Conservation (phyloP, 371 early-diverging fungal species). For the Globomyces sp. region DNA sequence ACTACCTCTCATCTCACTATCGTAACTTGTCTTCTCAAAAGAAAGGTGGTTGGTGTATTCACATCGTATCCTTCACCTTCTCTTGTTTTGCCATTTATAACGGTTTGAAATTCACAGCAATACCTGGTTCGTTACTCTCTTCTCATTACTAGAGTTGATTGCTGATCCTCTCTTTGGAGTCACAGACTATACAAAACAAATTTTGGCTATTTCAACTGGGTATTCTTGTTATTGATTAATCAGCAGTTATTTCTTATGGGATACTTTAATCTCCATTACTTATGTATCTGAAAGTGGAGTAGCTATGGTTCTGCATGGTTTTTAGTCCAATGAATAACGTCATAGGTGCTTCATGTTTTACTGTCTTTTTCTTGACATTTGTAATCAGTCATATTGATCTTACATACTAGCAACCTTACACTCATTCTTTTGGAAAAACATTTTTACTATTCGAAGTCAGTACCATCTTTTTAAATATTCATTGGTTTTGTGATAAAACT, state of each 20-base stretch:
- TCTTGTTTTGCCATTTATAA: conserved; percentile 53
- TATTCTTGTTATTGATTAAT: conserved; percentile 24
- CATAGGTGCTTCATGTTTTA: conserved; percentile 59
- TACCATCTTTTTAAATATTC: conserved; percentile 88
- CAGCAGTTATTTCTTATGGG: conserved; percentile 78
- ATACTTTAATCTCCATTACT: conserved; percentile 68
- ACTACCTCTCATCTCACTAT: conserved; percentile 16
- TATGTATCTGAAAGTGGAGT: conserved; percentile 69
- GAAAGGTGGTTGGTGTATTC: conserved; percentile 71
- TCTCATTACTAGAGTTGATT: conserved; percentile 52
- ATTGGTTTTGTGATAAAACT: conserved; percentile 79
- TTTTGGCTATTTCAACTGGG: conserved; percentile 81
- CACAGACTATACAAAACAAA: conserved; percentile 63
- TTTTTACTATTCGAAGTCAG: conserved; percentile 89
- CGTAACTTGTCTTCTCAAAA: conserved; percentile 25
- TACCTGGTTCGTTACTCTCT: conserved; percentile 63
- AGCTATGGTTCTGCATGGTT: conserved; percentile 82
- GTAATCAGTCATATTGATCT: not conserved
- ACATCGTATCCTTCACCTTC: conserved; percentile 53
- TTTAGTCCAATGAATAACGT: too few relatives aligned
- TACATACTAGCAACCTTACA: conserved; percentile 60
- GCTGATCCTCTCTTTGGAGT: conserved; percentile 78
- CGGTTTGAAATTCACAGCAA: conserved; percentile 35
- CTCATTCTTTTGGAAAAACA: conserved; percentile 83
- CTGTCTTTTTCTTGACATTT: conserved; percentile 70